Percentiles rank a stretch among this genome's conserved stretches.
Conservation (phyloP, 257 asterid species). For the Penstemon barbatus region DNA sequence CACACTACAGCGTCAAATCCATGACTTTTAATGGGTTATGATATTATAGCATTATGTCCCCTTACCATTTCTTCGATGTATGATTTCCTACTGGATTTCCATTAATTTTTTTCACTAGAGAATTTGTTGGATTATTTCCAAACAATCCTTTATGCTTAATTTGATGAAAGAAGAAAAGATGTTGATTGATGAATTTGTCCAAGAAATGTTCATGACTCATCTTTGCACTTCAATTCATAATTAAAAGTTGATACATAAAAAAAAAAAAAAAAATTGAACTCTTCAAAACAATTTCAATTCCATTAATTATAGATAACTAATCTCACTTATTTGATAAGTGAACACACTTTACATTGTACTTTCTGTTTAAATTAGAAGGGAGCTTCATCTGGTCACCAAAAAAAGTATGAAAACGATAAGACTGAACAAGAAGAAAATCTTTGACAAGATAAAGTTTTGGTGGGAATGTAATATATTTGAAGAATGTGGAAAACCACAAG, state of each 20-base stretch:
- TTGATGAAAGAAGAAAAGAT: conserved; percentile 2
- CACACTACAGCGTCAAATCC: too few relatives aligned
- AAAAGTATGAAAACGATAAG: conserved; percentile 32
- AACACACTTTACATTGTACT: not conserved
- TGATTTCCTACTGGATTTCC: conserved; percentile 35
- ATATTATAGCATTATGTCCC: not conserved
- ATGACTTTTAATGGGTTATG: not conserved
- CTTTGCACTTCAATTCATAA: conserved; percentile 16
- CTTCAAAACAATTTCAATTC: not conserved
- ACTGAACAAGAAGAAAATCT: not conserved
- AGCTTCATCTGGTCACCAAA: conserved; percentile 13
- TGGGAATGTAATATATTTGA: conserved; percentile 1
- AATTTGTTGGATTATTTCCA: conserved; percentile 12
- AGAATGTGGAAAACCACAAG: conserved; percentile 29
- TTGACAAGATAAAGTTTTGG: not conserved
- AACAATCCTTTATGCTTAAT: not conserved
- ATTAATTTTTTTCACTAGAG: not conserved
- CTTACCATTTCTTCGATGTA: not conserved
- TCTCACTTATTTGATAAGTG: conserved; percentile 33
- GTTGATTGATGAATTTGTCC: conserved; percentile 15
- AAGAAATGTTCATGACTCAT: conserved; percentile 15
- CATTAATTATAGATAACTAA: conserved; percentile 7
- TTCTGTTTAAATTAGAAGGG: conserved; percentile 17
- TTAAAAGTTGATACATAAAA: not conserved
- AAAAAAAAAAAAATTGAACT: not conserved